Base-by-base conservation (phyloP, 2,329 filamentous ascomycete species). In the Colletotrichum sansevieriae region DNA sequence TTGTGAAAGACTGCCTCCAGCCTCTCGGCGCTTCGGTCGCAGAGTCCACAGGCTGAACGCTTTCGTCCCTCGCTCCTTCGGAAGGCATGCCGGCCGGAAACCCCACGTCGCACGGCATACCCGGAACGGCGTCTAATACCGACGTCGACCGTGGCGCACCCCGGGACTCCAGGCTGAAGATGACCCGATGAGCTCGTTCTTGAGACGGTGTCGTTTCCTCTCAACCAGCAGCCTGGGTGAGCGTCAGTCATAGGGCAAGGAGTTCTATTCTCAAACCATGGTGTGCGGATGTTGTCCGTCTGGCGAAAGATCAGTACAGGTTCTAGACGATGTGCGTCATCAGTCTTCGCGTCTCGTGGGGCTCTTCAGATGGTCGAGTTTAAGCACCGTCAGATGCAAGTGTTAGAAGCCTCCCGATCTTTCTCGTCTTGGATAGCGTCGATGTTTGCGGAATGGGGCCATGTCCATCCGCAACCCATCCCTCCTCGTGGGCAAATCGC, bases 91-190 rank as follows among this genome's bases (percentile, higher is more conserved):
- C 43, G 49, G 13, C 52, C 43, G 25, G 25, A 20, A 15, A 35
- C 51, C 59, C 64, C 44, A 62, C 52, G n/a, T 44, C 37, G 43
- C 43, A 57, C 47, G 12, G 39, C 29, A 46, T 59, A 7, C 39
- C 54, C 54, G 46, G 61, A 58, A 46, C 54, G 61, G 52, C 47
- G 29, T 20, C 41, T 25, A 13, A 3, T 35, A 22, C 22, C 22
- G 22, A 43, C 25, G 15, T 46, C n/a, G n/a, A 33, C 29, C 15
- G 18, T 41, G 20, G 18, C 4, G 35, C 18, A 44, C 6, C 13
- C 7, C 25, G 25, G 37, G 22, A 18, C 41, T 4, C 13, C 41
- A 12, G 43, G 7, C 11, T 12, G 22, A 20, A 15, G 11, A 33
- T 52, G 52, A 25, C 10, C 29, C 11, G 25, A 57, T 35, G 52